These are phyloP conservation scores for Fusarium xyrophilum DNA, from an alignment of 2,329 filamentous ascomycete genomes.

Conservation along the genomic window DNA sequence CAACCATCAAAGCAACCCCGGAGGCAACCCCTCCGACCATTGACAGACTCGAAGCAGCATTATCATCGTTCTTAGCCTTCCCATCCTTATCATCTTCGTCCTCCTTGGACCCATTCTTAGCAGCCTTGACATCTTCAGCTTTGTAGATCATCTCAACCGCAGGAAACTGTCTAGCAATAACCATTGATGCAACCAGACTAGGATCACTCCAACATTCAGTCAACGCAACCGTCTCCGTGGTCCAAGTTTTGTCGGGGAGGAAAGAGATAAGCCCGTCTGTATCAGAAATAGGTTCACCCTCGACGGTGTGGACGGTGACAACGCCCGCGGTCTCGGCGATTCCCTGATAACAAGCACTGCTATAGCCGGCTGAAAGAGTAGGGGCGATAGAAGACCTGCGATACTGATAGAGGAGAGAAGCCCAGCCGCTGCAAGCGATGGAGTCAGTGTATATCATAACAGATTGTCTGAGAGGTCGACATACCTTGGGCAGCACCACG, in stretches of 20 bases:
- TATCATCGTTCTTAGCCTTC: not conserved
- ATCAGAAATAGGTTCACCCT: slow-evolving; percentile 9
- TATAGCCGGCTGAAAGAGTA: not conserved
- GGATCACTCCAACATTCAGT: not conserved
- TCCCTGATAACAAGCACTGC: not conserved
- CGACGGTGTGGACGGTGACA: slow-evolving; percentile 11
- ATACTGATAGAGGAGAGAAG: not conserved
- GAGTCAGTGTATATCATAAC: not conserved
- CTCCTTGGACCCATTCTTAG: not conserved
- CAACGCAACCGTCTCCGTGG: not conserved
- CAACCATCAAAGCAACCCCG: not conserved
- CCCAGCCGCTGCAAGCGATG: slow-evolving; percentile 17
- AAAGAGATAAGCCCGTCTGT: slow-evolving; percentile 2
- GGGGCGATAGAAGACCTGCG: slow-evolving; percentile 21
- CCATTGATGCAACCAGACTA: not conserved
- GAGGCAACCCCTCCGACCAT: not conserved
- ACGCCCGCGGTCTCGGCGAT: not conserved
- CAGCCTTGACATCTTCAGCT: slow-evolving; percentile 13
- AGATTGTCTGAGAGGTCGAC: not conserved
- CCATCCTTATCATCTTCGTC: not conserved
- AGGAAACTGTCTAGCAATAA: slow-evolving; percentile 1
- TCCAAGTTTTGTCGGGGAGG: not conserved
- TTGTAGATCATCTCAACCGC: slow-evolving; percentile 28
- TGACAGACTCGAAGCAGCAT: not conserved
- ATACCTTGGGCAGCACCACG: slow-evolving; percentile 37